Evolutionary conservation across 805 yeast genomes (phyloP).

Genomic region (Suhomyces xylopsoci): DNA sequence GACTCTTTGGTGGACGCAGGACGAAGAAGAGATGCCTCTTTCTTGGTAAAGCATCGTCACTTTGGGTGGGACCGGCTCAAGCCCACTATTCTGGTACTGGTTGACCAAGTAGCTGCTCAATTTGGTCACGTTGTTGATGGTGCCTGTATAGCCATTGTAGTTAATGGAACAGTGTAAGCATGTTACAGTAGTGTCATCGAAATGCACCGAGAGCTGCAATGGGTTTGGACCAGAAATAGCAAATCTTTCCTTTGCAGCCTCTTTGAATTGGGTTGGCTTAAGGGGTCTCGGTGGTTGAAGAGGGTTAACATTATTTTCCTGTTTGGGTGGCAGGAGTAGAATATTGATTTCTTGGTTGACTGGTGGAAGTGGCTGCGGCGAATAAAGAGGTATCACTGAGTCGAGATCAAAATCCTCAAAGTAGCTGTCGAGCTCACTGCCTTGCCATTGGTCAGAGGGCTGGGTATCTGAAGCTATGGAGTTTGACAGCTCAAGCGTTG

Average conservation of each 20-base stretch:
- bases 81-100: background rate
- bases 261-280: too few relatives aligned
- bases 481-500: background rate
- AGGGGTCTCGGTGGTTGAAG: too few relatives aligned
- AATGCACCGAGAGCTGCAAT: background rate
- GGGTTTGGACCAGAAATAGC: background rate
- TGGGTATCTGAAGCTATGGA: background rate
- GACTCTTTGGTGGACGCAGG: constrained; percentile 13
- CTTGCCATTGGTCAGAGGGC: background rate
- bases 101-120: constrained; percentile 6
- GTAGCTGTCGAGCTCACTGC: background rate
- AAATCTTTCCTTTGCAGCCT: background rate
- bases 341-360: background rate
- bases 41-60: background rate
- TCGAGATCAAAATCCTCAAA: background rate
- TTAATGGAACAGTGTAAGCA: constrained; percentile 7
- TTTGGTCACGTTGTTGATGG: background rate
- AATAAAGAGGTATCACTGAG: background rate
- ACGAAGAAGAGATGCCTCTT: background rate
- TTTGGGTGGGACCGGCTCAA: background rate
- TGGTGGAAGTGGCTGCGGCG: background rate
- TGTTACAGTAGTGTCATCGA: constrained; percentile 2
- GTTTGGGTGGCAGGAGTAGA: background rate
- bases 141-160: constrained; percentile 7
- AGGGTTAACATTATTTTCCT: too few relatives aligned